Conservation (phyloP, 176 grass and related monocot genomes). For the Avena sativa region DNA sequence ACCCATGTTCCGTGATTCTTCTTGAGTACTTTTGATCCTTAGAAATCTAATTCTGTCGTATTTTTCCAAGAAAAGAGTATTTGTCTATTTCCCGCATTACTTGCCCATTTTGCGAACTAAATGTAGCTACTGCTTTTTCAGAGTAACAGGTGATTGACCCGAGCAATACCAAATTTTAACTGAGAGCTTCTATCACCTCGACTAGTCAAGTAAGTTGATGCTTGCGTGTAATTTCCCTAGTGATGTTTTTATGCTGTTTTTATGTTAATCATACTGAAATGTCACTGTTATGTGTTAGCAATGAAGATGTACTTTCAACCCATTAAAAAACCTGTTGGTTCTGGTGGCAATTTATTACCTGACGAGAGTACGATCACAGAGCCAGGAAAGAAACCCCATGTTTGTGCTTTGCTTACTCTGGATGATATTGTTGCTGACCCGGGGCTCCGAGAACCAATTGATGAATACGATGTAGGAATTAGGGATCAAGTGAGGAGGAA, state of each 20-base stretch:
- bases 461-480: conserved; percentile 10
- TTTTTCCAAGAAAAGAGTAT: neutral
- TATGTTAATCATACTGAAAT: neutral
- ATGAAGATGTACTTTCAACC: conserved; percentile 29
- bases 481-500: conserved; percentile 15
- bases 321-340: neutral
- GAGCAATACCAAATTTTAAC: neutral
- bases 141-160: neutral
- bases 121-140: neutral
- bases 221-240: neutral
- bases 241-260: neutral
- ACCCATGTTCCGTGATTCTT: neutral
- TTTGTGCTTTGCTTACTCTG: neutral
- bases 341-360: neutral
- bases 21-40: neutral
- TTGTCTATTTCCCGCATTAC: neutral
- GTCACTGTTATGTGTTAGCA: neutral
- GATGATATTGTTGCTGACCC: conserved; percentile 6
- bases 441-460: neutral
- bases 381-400: neutral
- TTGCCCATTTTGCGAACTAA: neutral
- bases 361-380: neutral
- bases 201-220: neutral
- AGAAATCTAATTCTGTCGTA: neutral
- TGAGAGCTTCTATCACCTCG: neutral